phyloP scores from a whole-genome alignment of 2,329 filamentous ascomycete genomes.

The Penicillium sp. region DNA sequence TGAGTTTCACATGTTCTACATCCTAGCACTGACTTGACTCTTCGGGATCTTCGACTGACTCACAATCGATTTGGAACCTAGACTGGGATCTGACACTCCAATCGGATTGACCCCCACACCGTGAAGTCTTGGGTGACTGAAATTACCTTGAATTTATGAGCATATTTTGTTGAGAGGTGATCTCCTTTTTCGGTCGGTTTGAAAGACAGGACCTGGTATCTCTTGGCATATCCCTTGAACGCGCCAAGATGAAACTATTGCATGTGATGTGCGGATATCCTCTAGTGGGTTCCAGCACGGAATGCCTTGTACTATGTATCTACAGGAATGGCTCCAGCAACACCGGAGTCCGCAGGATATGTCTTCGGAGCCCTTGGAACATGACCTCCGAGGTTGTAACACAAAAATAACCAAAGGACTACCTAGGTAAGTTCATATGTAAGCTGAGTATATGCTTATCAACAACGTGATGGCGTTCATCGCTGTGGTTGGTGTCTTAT shows the following conservation, averaged over 20 bases:
- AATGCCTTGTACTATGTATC: background rate
- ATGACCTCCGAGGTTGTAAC: background rate
- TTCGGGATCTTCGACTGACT: background rate
- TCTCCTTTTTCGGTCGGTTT: background rate
- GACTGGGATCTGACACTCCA: background rate
- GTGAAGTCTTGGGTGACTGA: constrained; percentile 1
- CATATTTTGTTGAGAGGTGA: constrained; percentile 2
- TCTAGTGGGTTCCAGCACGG: background rate
- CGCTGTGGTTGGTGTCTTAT: constrained; percentile 37
- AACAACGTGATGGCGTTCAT: constrained; percentile 29
- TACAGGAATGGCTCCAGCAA: background rate
- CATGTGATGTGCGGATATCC: background rate
- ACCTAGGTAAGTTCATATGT: background rate
- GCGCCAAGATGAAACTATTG: constrained; percentile 12
- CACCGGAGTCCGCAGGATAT: background rate
- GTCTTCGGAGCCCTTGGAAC: background rate
- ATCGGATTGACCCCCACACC: background rate
- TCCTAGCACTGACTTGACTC: no score
- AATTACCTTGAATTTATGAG: constrained; percentile 8
- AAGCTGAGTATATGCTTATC: constrained; percentile 9
- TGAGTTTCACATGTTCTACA: background rate
- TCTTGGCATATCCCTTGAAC: constrained; percentile 13
- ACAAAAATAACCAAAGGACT: background rate
- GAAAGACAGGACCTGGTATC: background rate
- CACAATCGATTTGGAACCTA: background rate